Conservation (phyloP, 2,329 filamentous ascomycete genomes). For the Berkeleyomyces rouxiae region DNA sequence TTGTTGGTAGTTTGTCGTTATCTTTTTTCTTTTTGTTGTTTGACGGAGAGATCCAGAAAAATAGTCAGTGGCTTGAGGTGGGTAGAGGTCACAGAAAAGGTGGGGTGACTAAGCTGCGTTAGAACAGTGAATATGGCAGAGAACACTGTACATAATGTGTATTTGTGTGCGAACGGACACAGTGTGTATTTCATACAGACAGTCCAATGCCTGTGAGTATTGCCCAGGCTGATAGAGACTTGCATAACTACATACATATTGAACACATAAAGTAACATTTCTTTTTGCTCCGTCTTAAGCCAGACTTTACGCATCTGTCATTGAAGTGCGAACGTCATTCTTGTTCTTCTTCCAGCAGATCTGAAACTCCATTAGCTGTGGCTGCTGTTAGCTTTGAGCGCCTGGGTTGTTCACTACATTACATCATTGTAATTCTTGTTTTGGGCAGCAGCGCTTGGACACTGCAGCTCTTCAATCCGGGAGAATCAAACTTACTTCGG, state of each 20-base stretch:
- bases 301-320: constrained; percentile 41
- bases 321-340: constrained; percentile 67
- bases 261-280: not conserved
- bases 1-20: not conserved
- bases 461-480: not conserved
- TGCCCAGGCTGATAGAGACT: not conserved
- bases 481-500: constrained; percentile 48
- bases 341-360: constrained; percentile 83
- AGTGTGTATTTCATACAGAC: not conserved
- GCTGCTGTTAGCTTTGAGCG: not conserved
- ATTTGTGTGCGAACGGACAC: not conserved
- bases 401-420: not conserved
- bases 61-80: not conserved
- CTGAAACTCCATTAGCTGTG: constrained; percentile 74
- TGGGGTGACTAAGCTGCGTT: constrained; percentile 1
- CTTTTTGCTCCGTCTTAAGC: too few relatives aligned
- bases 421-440: not conserved
- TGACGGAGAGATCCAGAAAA: not conserved
- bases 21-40: not conserved
- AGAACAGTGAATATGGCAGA: not conserved
- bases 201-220: not conserved
- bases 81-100: not conserved
- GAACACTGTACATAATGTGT: not conserved
- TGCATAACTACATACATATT: not conserved
- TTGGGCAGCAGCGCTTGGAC: not conserved